Evolutionary conservation across 805 yeast genomes (phyloP).

Genomic region (Candida ponderosae): DNA sequence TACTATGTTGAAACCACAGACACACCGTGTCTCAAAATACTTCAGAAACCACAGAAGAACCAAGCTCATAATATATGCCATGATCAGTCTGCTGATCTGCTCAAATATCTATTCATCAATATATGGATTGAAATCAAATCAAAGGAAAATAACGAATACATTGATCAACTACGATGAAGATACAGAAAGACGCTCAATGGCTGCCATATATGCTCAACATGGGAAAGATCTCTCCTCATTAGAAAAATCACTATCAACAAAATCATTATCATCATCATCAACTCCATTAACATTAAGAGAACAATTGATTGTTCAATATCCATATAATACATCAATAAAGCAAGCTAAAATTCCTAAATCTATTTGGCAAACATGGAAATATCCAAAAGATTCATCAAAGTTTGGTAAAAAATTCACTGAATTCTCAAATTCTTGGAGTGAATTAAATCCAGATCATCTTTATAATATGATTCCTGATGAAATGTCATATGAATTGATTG

Average conservation of each 20-base stretch:
- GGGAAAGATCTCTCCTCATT: too few relatives aligned
- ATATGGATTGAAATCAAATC: background rate
- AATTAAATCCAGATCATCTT: conserved; percentile 51
- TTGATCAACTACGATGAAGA: background rate
- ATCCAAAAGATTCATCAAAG: conserved; percentile 41
- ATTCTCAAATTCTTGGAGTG: conserved; percentile 57
- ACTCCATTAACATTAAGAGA: conserved; percentile 29
- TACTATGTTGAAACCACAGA: too few relatives aligned
- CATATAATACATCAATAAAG: conserved; percentile 48
- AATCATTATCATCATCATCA: conserved; percentile 1
- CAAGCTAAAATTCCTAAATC: conserved; percentile 59
- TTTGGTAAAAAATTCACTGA: conserved; percentile 48
- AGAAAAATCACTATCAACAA: background rate
- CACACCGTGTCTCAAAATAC: too few relatives aligned
- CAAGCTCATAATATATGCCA: background rate
- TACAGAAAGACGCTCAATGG: background rate
- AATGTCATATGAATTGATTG: conserved; percentile 46
- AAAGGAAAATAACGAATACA: background rate
- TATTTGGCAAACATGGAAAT: conserved; percentile 96
- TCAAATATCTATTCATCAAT: background rate
- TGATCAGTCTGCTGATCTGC: too few relatives aligned
- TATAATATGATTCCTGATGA: conserved; percentile 73
- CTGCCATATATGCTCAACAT: background rate
- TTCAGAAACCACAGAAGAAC: background rate
- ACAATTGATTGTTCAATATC: conserved; percentile 63